phyloP scores from a whole-genome alignment of 176 grass and related monocot genomes.

The Guadua angustifolia region DNA sequence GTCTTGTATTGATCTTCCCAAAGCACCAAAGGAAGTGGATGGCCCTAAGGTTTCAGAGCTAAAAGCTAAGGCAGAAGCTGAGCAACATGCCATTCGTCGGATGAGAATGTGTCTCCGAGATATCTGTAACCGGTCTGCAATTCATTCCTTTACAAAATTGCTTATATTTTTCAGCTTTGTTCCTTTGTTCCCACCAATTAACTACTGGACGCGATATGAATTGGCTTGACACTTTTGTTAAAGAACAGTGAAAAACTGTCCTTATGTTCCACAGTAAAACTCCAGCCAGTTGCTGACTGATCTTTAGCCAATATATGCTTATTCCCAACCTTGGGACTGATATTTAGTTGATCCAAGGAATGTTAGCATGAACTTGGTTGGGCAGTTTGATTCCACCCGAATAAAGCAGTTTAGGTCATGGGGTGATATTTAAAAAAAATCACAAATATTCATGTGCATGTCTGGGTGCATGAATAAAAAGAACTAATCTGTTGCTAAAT shows the following conservation, averaged over 20 bases:
- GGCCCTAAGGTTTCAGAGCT: conserved; percentile 81
- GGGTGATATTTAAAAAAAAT: conserved; percentile 27
- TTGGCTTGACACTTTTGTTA: neutral
- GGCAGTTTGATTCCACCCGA: conserved; percentile 7
- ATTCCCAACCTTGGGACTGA: neutral
- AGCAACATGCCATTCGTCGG: conserved; percentile 94
- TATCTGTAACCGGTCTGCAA: conserved; percentile 89
- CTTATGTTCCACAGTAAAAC: neutral
- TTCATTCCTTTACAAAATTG: conserved; percentile 22
- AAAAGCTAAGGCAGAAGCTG: conserved; percentile 83
- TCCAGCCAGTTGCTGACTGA: neutral
- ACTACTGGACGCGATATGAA: neutral
- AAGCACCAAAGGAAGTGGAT: conserved; percentile 82
- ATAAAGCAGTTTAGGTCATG: conserved; percentile 19
- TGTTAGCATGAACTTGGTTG: conserved; percentile 28
- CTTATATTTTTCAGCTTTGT: conserved; percentile 16
- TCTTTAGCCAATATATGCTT: neutral
- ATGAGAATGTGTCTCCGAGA: conserved; percentile 97
- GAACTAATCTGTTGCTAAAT: neutral
- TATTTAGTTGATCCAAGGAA: conserved; percentile 17
- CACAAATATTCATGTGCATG: conserved; percentile 6
- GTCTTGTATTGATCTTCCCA: conserved; percentile 75
- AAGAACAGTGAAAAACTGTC: neutral
- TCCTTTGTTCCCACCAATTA: neutral
- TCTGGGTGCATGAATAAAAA: neutral